A percentile compares a stretch with the other conserved stretches of the same genome.
Evolutionary conservation across 2,329 filamentous ascomycete species (phyloP).

Genomic region (Colletotrichum spinosum): DNA sequence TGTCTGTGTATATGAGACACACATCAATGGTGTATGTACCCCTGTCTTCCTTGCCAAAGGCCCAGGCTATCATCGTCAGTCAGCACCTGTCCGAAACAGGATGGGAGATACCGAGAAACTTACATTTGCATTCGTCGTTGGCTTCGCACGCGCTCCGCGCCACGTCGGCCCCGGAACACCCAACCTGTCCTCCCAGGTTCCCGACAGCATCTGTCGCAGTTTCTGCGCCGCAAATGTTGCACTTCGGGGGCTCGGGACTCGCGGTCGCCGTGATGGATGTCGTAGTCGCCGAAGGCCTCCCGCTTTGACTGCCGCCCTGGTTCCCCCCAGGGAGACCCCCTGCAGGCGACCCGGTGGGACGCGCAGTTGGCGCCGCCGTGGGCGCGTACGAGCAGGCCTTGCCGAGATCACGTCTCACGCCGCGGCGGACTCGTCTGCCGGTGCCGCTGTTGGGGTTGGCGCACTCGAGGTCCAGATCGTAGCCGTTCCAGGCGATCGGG

Average conservation of each 20-base stretch:
- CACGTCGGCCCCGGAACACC: not conserved
- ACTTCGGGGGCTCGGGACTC: not conserved
- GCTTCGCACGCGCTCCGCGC: conserved; percentile 4
- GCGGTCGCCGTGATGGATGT: not conserved
- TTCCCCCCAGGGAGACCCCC: too few species aligned
- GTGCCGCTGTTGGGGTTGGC: not conserved
- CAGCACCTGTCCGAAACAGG: not conserved
- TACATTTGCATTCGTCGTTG: conserved; percentile 1
- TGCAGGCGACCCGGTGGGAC: not conserved
- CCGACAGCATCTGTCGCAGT: not conserved
- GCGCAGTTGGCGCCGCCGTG: not conserved
- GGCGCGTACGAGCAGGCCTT: conserved; percentile 8
- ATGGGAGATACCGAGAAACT: not conserved
- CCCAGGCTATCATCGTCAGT: conserved; percentile 3
- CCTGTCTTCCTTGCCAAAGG: not conserved
- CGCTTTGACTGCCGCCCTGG: not conserved
- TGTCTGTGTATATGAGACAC: not conserved
- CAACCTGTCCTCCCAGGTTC: not conserved
- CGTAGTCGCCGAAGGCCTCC: not conserved
- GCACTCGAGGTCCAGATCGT: conserved; percentile 1
- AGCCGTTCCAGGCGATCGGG: conserved; percentile 16
- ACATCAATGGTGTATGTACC: not conserved
- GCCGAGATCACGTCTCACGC: not conserved
- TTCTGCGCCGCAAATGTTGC: not conserved
- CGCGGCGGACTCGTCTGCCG: not conserved